phyloP scores from a whole-genome alignment of 257 asterid species.

The Nemophila menziesii region DNA sequence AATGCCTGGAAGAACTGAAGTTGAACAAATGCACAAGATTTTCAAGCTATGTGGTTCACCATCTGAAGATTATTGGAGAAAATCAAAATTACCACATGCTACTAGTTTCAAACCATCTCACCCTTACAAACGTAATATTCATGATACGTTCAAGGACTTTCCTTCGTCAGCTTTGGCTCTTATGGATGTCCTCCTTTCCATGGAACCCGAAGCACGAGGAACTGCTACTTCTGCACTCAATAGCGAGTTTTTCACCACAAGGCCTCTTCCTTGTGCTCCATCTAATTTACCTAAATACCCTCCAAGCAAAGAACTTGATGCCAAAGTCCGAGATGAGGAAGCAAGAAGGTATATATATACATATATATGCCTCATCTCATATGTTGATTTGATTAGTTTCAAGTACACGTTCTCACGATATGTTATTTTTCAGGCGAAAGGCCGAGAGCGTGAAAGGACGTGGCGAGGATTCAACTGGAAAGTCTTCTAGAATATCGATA shows the following conservation, averaged over 20 bases:
- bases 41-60: slow-evolving; percentile 97
- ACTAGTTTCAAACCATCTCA: slow-evolving; percentile 63
- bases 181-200: slow-evolving; percentile 55
- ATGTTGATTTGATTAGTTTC: too few relatives aligned
- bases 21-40: slow-evolving; percentile 94
- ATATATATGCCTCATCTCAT: neutral
- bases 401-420: too few relatives aligned
- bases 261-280: slow-evolving; percentile 44
- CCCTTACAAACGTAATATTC: slow-evolving; percentile 46
- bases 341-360: slow-evolving; percentile 26
- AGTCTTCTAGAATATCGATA: slow-evolving; percentile 17
- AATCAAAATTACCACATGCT: slow-evolving; percentile 60
- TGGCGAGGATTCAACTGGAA: slow-evolving; percentile 14
- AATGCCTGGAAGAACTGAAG: slow-evolving; percentile 99
- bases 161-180: slow-evolving; percentile 67
- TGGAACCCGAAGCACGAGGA: slow-evolving; percentile 80
- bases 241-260: slow-evolving; percentile 38
- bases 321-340: slow-evolving; percentile 37
- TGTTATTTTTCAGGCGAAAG: slow-evolving; percentile 18
- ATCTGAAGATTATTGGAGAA: slow-evolving; percentile 60
- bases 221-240: slow-evolving; percentile 69
- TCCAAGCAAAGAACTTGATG: slow-evolving; percentile 44
- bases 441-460: slow-evolving; percentile 26
- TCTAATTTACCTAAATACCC: slow-evolving; percentile 38
- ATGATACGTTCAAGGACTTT: slow-evolving; percentile 61